Conservation (phyloP, 768 basidiomycete species). For the Porpolomopsis calyptriformis region DNA sequence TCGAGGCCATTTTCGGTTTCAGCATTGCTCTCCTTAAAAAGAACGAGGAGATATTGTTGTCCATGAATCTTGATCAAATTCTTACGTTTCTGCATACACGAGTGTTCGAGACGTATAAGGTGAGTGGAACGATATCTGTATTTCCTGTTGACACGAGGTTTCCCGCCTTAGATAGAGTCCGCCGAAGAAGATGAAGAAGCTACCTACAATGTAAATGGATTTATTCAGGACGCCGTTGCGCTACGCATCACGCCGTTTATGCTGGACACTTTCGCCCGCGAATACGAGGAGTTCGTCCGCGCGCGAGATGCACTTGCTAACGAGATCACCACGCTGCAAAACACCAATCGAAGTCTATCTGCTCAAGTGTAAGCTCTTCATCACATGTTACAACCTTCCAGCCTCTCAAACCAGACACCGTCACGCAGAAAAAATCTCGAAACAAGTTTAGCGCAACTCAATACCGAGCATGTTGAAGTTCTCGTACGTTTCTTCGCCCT, state of each 20-base stretch:
- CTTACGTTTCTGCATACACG: slow-evolving; percentile 71
- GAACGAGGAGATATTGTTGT: slow-evolving; percentile 71
- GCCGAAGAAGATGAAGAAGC: slow-evolving; percentile 18
- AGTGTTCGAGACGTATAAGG: slow-evolving; percentile 35
- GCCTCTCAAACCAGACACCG: neutral
- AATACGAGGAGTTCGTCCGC: slow-evolving; percentile 73
- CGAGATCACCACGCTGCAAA: slow-evolving; percentile 76
- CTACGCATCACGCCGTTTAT: slow-evolving; percentile 90
- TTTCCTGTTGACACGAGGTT: neutral
- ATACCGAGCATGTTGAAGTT: slow-evolving; percentile 70
- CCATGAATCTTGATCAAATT: slow-evolving; percentile 87
- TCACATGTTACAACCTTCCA: neutral
- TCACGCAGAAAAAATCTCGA: slow-evolving; percentile 67
- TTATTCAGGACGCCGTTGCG: slow-evolving; percentile 79
- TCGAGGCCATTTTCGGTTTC: slow-evolving; percentile 96
- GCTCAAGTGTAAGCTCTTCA: slow-evolving; percentile 58
- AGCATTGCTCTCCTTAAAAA: slow-evolving; percentile 77
- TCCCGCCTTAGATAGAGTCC: slow-evolving; percentile 19
- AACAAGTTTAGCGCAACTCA: slow-evolving; percentile 64
- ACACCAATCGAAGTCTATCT: slow-evolving; percentile 64
- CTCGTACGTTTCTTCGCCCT: slow-evolving; percentile 34
- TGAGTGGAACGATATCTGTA: neutral
- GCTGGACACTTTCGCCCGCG: slow-evolving; percentile 81
- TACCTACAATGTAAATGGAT: slow-evolving; percentile 64
- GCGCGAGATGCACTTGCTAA: slow-evolving; percentile 40